phyloP scores from a whole-genome alignment of 192 early-diverging fungal genomes.

The Anaeromyces robustus region DNA sequence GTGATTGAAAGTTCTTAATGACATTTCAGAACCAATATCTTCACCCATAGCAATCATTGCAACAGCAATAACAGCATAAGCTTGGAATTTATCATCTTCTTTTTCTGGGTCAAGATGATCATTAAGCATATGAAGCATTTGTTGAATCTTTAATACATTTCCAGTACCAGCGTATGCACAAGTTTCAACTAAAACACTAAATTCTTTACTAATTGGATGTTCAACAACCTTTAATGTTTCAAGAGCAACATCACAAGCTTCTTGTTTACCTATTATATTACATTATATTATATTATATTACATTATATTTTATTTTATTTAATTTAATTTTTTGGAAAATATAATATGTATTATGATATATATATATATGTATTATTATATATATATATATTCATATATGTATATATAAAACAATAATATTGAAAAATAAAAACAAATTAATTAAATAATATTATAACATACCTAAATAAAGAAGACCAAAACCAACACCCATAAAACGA shows the following conservation, averaged over 20 bases:
- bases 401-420: no score
- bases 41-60: slow-evolving; percentile 95
- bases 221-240: slow-evolving; percentile 92
- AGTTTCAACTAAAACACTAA: slow-evolving; percentile 72
- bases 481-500: slow-evolving; percentile 84
- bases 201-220: slow-evolving; percentile 79
- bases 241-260: slow-evolving; percentile 72
- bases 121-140: slow-evolving; percentile 88
- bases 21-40: slow-evolving; percentile 91
- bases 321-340: no score
- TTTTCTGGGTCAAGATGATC: slow-evolving; percentile 82
- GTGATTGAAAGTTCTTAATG: slow-evolving; percentile 86
- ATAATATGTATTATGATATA: no score
- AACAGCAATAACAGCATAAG: slow-evolving; percentile 89
- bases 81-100: slow-evolving; percentile 78
- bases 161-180: slow-evolving; percentile 88
- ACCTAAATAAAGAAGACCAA: slow-evolving; percentile 80
- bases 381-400: no score
- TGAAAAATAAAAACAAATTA: no score
- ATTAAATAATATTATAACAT: no score
- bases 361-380: no score
- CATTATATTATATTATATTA: no score
- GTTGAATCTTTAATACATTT: slow-evolving; percentile 91
- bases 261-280: no score
- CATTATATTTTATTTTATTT: no score